phyloP scores from a whole-genome alignment of 805 yeast species.

The Pichia cabralensis region DNA sequence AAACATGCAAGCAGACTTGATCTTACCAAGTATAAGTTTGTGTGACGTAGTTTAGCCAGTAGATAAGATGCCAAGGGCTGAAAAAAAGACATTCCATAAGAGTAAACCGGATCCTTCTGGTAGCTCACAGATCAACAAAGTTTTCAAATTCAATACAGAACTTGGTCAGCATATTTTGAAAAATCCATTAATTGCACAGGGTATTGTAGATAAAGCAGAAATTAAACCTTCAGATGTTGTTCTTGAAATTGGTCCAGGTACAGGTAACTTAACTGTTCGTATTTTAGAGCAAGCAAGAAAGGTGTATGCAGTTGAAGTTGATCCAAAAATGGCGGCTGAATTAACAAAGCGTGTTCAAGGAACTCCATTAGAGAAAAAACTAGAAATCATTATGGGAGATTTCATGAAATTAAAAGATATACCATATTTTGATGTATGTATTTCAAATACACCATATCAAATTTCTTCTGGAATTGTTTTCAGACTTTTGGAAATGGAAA shows the following conservation, averaged over 20 bases:
- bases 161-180: constrained; percentile 95
- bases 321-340: constrained; percentile 99
- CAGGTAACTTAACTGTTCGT: constrained; percentile 92
- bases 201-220: constrained; percentile 93
- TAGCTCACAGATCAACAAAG: constrained; percentile 63
- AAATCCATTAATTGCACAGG: constrained; percentile 95
- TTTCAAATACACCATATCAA: constrained; percentile 95
- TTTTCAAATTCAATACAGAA: constrained; percentile 94
- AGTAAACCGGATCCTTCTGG: constrained; percentile 44
- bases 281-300: constrained; percentile 87
- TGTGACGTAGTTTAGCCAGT: no score
- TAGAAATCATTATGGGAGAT: constrained; percentile 89
- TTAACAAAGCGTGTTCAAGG: constrained; percentile 95
- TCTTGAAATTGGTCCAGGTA: constrained; percentile 97
- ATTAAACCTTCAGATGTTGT: constrained; percentile 89
- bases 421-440: constrained; percentile 92
- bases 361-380: constrained; percentile 83
- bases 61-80: constrained; percentile 65
- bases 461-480: constrained; percentile 95
- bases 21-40: no score
- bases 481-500: constrained; percentile 80
- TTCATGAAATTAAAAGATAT: constrained; percentile 83
- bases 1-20: background rate
- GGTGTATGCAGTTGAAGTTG: constrained; percentile 96
- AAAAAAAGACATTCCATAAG: constrained; percentile 49